Percentiles rank a stretch among this genome's conserved stretches.
These are phyloP conservation scores for Lepiota brunneoincarnata DNA, from an alignment of 768 basidiomycete genomes.

Conservation along the genomic window DNA sequence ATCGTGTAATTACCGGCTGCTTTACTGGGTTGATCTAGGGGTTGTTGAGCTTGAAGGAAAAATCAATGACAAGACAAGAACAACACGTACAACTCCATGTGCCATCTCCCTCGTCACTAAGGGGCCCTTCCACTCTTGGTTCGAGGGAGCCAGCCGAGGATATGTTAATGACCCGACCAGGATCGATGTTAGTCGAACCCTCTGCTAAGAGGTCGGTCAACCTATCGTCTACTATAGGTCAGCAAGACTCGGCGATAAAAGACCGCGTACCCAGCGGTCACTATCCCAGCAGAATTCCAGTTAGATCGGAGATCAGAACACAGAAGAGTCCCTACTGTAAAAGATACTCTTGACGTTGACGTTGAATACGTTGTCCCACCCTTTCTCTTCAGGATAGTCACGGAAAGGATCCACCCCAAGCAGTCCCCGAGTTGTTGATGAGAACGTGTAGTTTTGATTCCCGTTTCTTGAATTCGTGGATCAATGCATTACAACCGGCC, in stretches of 20 bases:
- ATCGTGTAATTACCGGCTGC: slow-evolving; percentile 52
- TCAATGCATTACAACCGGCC: slow-evolving; percentile 75
- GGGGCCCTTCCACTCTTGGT: slow-evolving; percentile 44
- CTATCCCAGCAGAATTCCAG: slow-evolving; percentile 24
- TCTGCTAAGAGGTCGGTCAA: slow-evolving; percentile 65
- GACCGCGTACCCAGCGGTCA: slow-evolving; percentile 46
- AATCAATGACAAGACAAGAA: background rate
- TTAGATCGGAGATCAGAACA: slow-evolving; percentile 2
- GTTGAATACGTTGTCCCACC: slow-evolving; percentile 82
- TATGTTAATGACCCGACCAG: slow-evolving; percentile 79
- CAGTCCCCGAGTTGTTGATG: slow-evolving; percentile 79
- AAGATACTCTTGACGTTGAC: slow-evolving; percentile 87
- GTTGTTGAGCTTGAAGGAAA: background rate
- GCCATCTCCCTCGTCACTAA: slow-evolving; percentile 58
- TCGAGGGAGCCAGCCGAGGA: slow-evolving; percentile 66
- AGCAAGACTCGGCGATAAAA: background rate
- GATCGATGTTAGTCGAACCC: slow-evolving; percentile 58
- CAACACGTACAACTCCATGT: slow-evolving; percentile 75
- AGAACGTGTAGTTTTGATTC: slow-evolving; percentile 78
- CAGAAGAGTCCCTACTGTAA: slow-evolving; percentile 52
- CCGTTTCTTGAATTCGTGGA: slow-evolving; percentile 61
- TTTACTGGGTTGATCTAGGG: slow-evolving; percentile 74
- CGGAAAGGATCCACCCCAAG: slow-evolving; percentile 75
- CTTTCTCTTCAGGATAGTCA: slow-evolving; percentile 74
- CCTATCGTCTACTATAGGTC: slow-evolving; percentile 20